Conservation (phyloP, 1,284 basidiomycete species). For the Cutaneotrichosporon dermatis region DNA sequence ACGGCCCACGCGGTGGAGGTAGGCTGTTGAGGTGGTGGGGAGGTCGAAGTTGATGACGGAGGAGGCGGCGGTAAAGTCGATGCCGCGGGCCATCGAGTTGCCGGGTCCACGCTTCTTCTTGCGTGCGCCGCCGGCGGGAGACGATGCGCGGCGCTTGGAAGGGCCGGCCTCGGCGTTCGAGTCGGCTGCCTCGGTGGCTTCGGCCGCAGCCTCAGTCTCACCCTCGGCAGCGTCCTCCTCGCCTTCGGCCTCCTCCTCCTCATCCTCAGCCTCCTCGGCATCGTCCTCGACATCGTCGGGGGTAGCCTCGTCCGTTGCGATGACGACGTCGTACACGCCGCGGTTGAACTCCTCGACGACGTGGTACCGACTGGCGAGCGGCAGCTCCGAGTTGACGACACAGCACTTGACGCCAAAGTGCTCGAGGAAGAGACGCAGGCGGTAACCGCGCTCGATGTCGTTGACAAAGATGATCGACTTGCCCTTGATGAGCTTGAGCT, state of each 20-base stretch:
- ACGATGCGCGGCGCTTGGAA: constrained; percentile 42
- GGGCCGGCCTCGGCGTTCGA: constrained; percentile 43
- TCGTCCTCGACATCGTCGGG: constrained; percentile 54
- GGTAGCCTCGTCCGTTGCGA: constrained; percentile 86
- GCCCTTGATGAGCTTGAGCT: constrained; percentile 88
- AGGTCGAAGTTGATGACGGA: constrained; percentile 99
- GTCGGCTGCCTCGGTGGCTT: constrained; percentile 50
- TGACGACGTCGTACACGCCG: constrained; percentile 97
- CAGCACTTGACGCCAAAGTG: constrained; percentile 96
- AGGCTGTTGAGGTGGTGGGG: constrained; percentile 79
- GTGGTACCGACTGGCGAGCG: constrained; percentile 93
- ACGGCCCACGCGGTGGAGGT: constrained; percentile 93
- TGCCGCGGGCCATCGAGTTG: constrained; percentile 91
- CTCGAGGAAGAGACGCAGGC: constrained; percentile 93
- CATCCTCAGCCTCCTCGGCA: constrained; percentile 41
- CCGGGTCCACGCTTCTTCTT: constrained; percentile 59
- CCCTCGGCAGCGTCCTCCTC: constrained; percentile 44
- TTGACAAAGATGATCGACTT: constrained; percentile 98
- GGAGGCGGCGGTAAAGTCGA: constrained; percentile 95
- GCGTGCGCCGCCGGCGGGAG: constrained; percentile 11
- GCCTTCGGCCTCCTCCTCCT: constrained; percentile 49
- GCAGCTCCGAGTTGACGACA: constrained; percentile 93
- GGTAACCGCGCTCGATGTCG: constrained; percentile 89
- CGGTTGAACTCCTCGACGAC: constrained; percentile 99
- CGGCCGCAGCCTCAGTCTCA: constrained; percentile 20